Evolutionary conservation across 345 rosid species (phyloP), one percentile per base, ranked within the genome.

Genomic region (Zanthoxylum bungeanum): DNA sequence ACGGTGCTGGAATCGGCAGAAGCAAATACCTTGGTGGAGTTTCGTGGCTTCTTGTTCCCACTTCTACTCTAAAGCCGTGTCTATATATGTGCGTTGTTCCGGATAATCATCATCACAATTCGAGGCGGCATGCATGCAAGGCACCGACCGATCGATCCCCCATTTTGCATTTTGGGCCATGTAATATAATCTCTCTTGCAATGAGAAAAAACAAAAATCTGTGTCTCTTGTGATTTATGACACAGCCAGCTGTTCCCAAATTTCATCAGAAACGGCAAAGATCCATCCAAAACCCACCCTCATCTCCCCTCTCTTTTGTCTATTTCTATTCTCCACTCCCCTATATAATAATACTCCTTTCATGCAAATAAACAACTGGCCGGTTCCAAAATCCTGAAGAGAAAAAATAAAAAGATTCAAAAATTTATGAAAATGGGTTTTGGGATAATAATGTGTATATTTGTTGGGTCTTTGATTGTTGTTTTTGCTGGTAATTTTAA

Each of bases 401-500:
- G n/a, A n/a, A n/a, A n/a, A n/a, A n/a, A n/a, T n/a, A n/a, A n/a
- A n/a, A n/a, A n/a, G n/a, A n/a, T n/a, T n/a, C n/a, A n/a, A n/a
- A n/a, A n/a, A n/a, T n/a, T n/a, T n/a, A n/a, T n/a, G n/a, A 17
- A 42, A 10, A 42, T 42, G 47, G 17, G 17, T 42, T 42, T 12
- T 42, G 47, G 47, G 17, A 12, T 42, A 5, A 42, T 12, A 17
- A 42, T 42, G 30, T 78, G 71, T 14, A 24, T 21, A 27, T 64
- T 64, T 2, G 36, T 71, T 30, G 34, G 74, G 40, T 60, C 60
- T 3, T 49, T 47, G 1, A 9, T 51, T 33, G 67, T 40, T 12
- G 69, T 68, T 9, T 50, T 56, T 19, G 84, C 74, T 16, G 81
- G 72, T 0, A 79, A 83, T 59, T 77, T 85, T 55, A 44, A 79